Percentiles rank a stretch among this genome's conserved stretches.
phyloP scores from a whole-genome alignment of 805 yeast genomes.

The Metschnikowia lochheadii region DNA sequence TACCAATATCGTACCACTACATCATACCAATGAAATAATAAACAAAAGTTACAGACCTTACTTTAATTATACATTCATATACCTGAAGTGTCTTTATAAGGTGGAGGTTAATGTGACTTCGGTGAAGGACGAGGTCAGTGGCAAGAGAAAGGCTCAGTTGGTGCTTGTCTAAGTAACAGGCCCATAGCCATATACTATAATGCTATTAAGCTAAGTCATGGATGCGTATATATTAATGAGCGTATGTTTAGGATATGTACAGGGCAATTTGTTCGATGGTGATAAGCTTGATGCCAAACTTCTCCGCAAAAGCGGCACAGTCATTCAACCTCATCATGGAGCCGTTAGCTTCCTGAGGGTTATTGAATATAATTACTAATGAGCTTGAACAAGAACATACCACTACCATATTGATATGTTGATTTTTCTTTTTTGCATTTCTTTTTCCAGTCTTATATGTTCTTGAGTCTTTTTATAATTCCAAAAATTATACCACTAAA shows the following conservation, averaged over 20 bases:
- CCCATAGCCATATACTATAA: neutral
- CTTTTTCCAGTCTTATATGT: too few relatives aligned
- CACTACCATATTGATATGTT: too few relatives aligned
- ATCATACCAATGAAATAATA: too few relatives aligned
- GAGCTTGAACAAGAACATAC: too few relatives aligned
- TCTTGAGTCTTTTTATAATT: too few relatives aligned
- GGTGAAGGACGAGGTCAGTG: conserved; percentile 78
- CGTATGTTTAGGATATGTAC: conserved; percentile 31
- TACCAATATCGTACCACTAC: too few relatives aligned
- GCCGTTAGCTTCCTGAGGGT: too few relatives aligned
- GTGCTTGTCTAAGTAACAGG: conserved; percentile 40
- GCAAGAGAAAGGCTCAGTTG: conserved; percentile 88
- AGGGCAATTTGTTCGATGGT: conserved; percentile 72
- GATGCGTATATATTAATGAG: neutral
- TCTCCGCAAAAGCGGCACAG: conserved; percentile 64
- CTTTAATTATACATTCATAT: too few relatives aligned
- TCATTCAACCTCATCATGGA: conserved; percentile 91
- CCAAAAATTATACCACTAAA: too few relatives aligned
- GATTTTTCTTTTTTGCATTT: too few relatives aligned
- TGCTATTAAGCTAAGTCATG: neutral
- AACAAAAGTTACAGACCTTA: too few relatives aligned
- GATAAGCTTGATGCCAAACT: conserved; percentile 63
- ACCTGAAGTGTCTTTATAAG: conserved; percentile 37
- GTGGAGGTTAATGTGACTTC: conserved; percentile 81
- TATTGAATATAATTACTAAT: too few relatives aligned